Evolutionary conservation across 352 stramenopile genomes (phyloP).

Genomic region (Phytophthora tentaculata): DNA sequence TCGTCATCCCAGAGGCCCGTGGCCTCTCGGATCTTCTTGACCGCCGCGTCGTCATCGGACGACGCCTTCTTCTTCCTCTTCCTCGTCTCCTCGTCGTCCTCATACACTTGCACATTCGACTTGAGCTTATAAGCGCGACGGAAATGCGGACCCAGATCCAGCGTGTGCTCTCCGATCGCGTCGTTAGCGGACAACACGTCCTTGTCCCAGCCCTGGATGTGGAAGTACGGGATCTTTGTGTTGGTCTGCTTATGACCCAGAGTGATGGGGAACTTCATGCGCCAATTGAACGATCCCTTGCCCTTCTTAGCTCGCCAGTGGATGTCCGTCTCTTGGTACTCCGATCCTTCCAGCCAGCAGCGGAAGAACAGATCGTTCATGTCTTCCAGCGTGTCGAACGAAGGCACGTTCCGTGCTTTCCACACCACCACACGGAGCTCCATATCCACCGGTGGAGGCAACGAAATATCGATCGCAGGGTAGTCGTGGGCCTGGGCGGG

Average conservation of each 20-base stretch:
- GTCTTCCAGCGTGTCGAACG: slow-evolving; percentile 86
- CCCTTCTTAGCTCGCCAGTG: slow-evolving; percentile 95
- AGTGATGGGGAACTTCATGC: slow-evolving; percentile 93
- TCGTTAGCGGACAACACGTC: slow-evolving; percentile 94
- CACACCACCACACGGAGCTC: slow-evolving; percentile 94
- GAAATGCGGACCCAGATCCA: slow-evolving; percentile 80
- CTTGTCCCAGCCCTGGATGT: slow-evolving; percentile 95
- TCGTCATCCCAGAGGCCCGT: slow-evolving; percentile 87
- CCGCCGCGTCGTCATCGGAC: slow-evolving; percentile 73
- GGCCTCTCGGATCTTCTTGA: slow-evolving; percentile 85
- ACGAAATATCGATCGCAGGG: slow-evolving; percentile 82
- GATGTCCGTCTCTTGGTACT: slow-evolving; percentile 91
- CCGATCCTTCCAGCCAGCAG: slow-evolving; percentile 85
- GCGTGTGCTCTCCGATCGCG: slow-evolving; percentile 87
- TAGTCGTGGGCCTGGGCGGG: slow-evolving; percentile 79
- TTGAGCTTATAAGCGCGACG: slow-evolving; percentile 84
- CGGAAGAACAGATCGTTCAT: slow-evolving; percentile 95
- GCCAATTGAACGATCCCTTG: slow-evolving; percentile 95
- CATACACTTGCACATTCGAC: slow-evolving; percentile 78
- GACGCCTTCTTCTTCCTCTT: slow-evolving; percentile 85
- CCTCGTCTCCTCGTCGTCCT: slow-evolving; percentile 75
- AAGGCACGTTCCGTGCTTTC: slow-evolving; percentile 91
- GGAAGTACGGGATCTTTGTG: slow-evolving; percentile 93
- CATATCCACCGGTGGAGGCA: slow-evolving; percentile 85
- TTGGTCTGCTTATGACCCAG: slow-evolving; percentile 86